phyloP scores from a whole-genome alignment of 768 basidiomycete species.

The Hypholoma fasciculare region DNA sequence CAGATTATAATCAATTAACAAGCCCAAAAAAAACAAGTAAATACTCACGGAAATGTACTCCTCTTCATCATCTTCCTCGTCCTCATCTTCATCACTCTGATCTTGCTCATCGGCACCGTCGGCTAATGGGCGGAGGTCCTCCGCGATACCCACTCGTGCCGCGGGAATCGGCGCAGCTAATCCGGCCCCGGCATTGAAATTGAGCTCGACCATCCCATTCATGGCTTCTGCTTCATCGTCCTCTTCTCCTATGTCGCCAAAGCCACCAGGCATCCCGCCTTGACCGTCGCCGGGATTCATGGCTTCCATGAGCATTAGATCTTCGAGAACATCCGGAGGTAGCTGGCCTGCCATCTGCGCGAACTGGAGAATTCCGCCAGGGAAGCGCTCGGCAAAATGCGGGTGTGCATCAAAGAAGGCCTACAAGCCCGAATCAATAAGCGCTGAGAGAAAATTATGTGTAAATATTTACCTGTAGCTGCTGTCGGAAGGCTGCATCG shows the following conservation, averaged over 20 bases:
- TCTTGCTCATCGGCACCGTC: constrained; percentile 34
- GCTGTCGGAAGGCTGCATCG: constrained; percentile 54
- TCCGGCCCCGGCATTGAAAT: not conserved
- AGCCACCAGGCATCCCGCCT: constrained; percentile 50
- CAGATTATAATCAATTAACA: not conserved
- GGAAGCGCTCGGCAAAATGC: constrained; percentile 54
- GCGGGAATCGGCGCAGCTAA: not conserved
- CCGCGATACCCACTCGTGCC: not conserved
- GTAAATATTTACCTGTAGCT: constrained; percentile 46
- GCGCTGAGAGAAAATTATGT: not conserved
- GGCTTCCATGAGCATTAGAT: constrained; percentile 52
- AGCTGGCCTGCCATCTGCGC: constrained; percentile 54
- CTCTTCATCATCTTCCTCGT: constrained; percentile 43
- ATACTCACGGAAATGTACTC: constrained; percentile 51
- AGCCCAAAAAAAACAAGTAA: not conserved
- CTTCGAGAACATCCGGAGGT: constrained; percentile 59
- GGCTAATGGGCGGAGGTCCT: not conserved
- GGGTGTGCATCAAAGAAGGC: constrained; percentile 60
- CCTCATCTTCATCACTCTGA: constrained; percentile 30
- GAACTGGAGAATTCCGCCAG: constrained; percentile 66
- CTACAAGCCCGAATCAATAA: constrained; percentile 18
- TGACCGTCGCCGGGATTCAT: constrained; percentile 34
- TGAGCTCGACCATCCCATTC: not conserved
- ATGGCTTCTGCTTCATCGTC: not conserved
- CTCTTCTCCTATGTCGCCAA: constrained; percentile 24